Conservation (phyloP, 148 eudicot species). For the Fallopia convolvulus region DNA sequence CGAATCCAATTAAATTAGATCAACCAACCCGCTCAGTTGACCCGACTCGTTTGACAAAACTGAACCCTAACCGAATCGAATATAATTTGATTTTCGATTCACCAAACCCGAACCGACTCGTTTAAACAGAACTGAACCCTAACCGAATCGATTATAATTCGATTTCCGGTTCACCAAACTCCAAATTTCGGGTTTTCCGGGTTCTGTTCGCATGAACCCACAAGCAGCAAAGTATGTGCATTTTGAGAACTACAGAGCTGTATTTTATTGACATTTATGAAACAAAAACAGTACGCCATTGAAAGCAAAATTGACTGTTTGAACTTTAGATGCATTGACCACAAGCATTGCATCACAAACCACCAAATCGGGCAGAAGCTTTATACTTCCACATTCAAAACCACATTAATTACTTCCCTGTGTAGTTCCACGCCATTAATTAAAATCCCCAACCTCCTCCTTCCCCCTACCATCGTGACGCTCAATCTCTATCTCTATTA, state of each 20-base stretch:
- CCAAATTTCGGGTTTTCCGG: no score
- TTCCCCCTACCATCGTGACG: not conserved
- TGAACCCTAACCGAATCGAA: no score
- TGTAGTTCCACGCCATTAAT: not conserved
- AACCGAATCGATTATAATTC: no score
- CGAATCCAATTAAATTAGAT: no score
- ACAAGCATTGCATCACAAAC: not conserved
- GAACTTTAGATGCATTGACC: not conserved
- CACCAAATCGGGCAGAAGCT: not conserved
- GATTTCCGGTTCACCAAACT: no score
- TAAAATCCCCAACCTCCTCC: not conserved
- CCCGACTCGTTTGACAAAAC: no score
- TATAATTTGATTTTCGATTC: no score
- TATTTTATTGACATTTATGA: not conserved
- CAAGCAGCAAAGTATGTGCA: not conserved
- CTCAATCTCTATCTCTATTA: constrained; percentile 1
- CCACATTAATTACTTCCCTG: not conserved
- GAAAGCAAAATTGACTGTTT: not conserved
- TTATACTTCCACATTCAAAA: not conserved
- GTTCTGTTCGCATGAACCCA: no score
- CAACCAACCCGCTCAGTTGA: no score
- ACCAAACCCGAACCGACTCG: no score
- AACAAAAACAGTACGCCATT: not conserved
- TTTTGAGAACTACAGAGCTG: not conserved
- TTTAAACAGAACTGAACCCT: no score